phyloP scores from a whole-genome alignment of 192 early-diverging fungal species.

The Piromyces sp. region DNA sequence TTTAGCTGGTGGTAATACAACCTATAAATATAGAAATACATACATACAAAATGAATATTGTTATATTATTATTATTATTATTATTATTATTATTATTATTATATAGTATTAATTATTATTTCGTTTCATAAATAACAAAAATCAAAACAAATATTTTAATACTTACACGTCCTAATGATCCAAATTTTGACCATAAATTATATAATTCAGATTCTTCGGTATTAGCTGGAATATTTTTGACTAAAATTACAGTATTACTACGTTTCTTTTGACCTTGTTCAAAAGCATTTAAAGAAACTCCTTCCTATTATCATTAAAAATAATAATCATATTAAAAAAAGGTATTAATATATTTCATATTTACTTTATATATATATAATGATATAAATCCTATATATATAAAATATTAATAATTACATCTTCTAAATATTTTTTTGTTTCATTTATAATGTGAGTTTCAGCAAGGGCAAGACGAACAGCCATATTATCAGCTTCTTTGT shows the following conservation, averaged over 20 bases:
- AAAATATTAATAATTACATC: constrained; percentile 12
- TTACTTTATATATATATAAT: too few relatives aligned
- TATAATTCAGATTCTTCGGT: constrained; percentile 68
- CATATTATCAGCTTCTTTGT: constrained; percentile 69
- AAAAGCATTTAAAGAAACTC: constrained; percentile 67
- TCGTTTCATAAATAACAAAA: too few relatives aligned
- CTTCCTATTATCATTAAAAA: constrained; percentile 27
- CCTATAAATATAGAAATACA: too few relatives aligned
- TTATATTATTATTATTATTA: too few relatives aligned
- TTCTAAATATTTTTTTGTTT: constrained; percentile 84
- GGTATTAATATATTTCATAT: too few relatives aligned
- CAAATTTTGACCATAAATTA: constrained; percentile 68
- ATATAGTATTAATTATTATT: too few relatives aligned
- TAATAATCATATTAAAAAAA: too few relatives aligned
- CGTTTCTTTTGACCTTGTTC: constrained; percentile 33
- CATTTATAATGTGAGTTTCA: constrained; percentile 89
- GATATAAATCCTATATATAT: too few relatives aligned
- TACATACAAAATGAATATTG: too few relatives aligned
- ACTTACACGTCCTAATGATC: constrained; percentile 67
- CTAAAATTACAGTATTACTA: constrained; percentile 76
- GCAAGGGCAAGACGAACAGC: constrained; percentile 88
- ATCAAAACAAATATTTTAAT: too few relatives aligned
- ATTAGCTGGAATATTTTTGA: constrained; percentile 83
- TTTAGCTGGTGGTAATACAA: constrained; percentile 74
- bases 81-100: too few relatives aligned